Evolutionary conservation across 345 rosid genomes (phyloP), one percentile per base, ranked within the genome.

Genomic region (Eucalyptus melliodora): DNA sequence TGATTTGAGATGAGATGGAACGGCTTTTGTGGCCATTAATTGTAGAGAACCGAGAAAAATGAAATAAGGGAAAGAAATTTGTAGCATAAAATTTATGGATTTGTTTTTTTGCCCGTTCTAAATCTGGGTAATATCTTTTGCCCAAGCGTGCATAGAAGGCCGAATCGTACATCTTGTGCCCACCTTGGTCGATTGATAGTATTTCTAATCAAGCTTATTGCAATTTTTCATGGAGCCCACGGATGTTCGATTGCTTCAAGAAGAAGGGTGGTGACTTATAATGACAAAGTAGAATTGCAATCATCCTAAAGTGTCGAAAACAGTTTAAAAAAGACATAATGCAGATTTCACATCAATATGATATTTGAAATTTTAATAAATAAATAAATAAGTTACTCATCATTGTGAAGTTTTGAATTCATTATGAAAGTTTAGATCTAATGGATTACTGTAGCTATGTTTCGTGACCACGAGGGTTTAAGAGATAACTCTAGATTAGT

Each of bases 401-500:
- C 80, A 34, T 16, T 31, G 3, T 67, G 11, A 7, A 16, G 21
- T 67, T 31, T 67, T 11, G 11, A 67, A 67, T 67, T 67, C 80
- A 16, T 5, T 4, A 8, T 0, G 37, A 65, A n/a, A n/a, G 37
- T n/a, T 62, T 5, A 1, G 1, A 62, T n/a, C 8, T 7, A 14
- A 14, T 62, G 31, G 16, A 10, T 30, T 62, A 6, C 14, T 30
- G 9, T n/a, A 30, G 3, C 9, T 62, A 7, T 30, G 27, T n/a
- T 62, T 62, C 17, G 9, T n/a, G 31, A 62, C 11, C 17, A 8
- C 8, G 8, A 2, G 72, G 34, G 19, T 62, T n/a, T 4, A 30
- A 65, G 40, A 65, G 24, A 69, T 67, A 16, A 31, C 24, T 16
- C 2, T 65, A 7, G 7, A 69, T 69, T 31, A 31, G 12, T 31